A percentile compares a stretch with the other conserved stretches of the same genome.
phyloP scores from a whole-genome alignment of 345 rosid species.

The Syzygium aromaticum region DNA sequence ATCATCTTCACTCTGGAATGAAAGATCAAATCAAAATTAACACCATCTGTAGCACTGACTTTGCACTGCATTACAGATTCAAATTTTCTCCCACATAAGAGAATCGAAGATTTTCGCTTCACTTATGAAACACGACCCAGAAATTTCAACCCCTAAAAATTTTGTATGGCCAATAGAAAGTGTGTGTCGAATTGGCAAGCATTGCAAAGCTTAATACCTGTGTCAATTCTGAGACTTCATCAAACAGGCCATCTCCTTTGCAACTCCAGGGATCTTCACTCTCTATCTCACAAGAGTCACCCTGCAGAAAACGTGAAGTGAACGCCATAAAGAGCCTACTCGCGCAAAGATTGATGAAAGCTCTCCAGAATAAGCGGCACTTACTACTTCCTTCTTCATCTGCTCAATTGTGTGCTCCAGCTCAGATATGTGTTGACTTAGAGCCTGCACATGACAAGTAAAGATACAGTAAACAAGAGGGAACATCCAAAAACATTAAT shows the following conservation, averaged over 20 bases:
- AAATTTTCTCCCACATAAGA: not conserved
- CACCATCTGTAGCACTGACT: not conserved
- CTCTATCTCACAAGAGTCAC: slow-evolving; percentile 17
- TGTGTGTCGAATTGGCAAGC: not conserved
- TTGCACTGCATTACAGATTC: not conserved
- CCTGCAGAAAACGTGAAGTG: slow-evolving; percentile 8
- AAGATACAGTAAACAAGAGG: not conserved
- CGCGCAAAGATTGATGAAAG: not conserved
- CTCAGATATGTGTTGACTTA: slow-evolving; percentile 85
- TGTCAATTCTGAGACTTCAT: slow-evolving; percentile 18
- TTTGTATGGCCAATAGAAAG: not conserved
- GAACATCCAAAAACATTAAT: not conserved
- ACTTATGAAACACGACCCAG: not conserved
- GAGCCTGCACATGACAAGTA: slow-evolving; percentile 49
- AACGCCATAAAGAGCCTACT: not conserved
- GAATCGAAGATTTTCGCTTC: not conserved
- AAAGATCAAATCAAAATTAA: not conserved
- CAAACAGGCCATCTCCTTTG: slow-evolving; percentile 9
- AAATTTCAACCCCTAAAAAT: not conserved
- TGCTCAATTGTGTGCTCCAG: slow-evolving; percentile 67
- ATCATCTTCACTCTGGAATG: slow-evolving; percentile 50
- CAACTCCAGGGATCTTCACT: slow-evolving; percentile 18
- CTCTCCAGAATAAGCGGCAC: not conserved
- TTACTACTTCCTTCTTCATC: slow-evolving; percentile 79
- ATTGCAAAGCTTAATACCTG: slow-evolving; percentile 17